Conservation (phyloP, 768 basidiomycete species). For the Calvatia gigantea region DNA sequence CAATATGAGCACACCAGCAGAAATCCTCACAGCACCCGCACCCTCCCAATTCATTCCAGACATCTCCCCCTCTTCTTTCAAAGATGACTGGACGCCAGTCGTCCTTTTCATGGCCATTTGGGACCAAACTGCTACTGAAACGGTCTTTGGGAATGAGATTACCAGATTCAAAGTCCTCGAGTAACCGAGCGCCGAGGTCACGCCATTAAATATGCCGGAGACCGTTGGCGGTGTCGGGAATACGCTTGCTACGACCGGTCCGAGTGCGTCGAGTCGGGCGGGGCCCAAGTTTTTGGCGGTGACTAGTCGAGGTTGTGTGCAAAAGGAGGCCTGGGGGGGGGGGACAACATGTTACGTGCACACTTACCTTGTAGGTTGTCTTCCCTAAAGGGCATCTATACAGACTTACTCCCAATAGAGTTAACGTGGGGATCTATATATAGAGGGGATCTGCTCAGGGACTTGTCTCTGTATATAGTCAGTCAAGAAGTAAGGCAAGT, state of each 20-base stretch:
- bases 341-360: no score
- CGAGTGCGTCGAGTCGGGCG: no score
- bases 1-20: not conserved
- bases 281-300: no score
- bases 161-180: slow-evolving; percentile 34
- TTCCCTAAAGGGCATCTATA: no score
- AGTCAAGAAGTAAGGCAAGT: no score
- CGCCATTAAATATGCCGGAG: slow-evolving; percentile 27
- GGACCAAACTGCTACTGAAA: slow-evolving; percentile 18
- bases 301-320: no score
- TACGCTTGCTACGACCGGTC: slow-evolving; percentile 55
- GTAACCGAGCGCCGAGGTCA: slow-evolving; percentile 47
- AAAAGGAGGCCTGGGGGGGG: no score
- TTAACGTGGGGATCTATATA: no score
- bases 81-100: not conserved
- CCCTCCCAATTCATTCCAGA: slow-evolving; percentile 5
- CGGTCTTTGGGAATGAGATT: slow-evolving; percentile 27
- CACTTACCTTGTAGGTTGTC: no score
- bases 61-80: slow-evolving; percentile 1
- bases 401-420: no score
- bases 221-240: slow-evolving; percentile 32
- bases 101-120: slow-evolving; percentile 11
- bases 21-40: not conserved
- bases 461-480: no score
- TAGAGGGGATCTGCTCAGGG: no score